Percentiles rank a stretch among this genome's conserved stretches.
Conservation (phyloP, 495 filamentous ascomycete species). For the Hyphodiscus hymeniophilus region DNA sequence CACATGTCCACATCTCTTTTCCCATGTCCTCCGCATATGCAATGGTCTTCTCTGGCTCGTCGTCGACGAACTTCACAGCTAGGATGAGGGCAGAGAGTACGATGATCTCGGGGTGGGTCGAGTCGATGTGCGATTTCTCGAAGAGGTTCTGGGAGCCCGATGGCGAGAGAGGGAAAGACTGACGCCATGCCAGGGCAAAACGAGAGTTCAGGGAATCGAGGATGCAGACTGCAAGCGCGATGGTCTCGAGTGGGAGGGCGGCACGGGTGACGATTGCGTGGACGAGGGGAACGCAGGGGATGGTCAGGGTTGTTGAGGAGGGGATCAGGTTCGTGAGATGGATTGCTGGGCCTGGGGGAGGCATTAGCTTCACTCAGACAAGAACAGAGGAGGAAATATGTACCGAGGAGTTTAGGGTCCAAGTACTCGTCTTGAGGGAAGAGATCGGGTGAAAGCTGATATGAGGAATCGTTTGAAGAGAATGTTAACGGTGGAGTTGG, state of each 20-base stretch:
- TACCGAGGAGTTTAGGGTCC: slow-evolving; percentile 38
- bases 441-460: slow-evolving; percentile 29
- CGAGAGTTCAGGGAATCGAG: slow-evolving; percentile 44
- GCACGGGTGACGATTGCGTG: slow-evolving; percentile 44
- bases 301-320: slow-evolving; percentile 39
- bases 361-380: slow-evolving; percentile 9
- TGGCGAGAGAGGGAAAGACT: slow-evolving; percentile 33
- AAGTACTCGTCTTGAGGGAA: slow-evolving; percentile 31
- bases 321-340: slow-evolving; percentile 49
- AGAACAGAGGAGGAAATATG: slow-evolving; percentile 11
- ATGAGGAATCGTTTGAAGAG: slow-evolving; percentile 27
- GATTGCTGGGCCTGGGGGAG: slow-evolving; percentile 38
- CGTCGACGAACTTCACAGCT: slow-evolving; percentile 45
- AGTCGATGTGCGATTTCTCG: slow-evolving; percentile 40
- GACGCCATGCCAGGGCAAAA: slow-evolving; percentile 45
- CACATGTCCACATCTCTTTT: slow-evolving; percentile 38
- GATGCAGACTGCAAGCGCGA: slow-evolving; percentile 46
- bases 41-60: slow-evolving; percentile 33
- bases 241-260: slow-evolving; percentile 37
- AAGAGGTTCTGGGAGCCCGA: neutral
- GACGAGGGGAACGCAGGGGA: slow-evolving; percentile 39
- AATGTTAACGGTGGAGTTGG: slow-evolving; percentile 50
- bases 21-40: slow-evolving; percentile 38
- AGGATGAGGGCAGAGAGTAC: slow-evolving; percentile 40
- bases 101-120: slow-evolving; percentile 43